Conservation (phyloP, 2,329 filamentous ascomycete species). For the Phaeosphaeria sp. region DNA sequence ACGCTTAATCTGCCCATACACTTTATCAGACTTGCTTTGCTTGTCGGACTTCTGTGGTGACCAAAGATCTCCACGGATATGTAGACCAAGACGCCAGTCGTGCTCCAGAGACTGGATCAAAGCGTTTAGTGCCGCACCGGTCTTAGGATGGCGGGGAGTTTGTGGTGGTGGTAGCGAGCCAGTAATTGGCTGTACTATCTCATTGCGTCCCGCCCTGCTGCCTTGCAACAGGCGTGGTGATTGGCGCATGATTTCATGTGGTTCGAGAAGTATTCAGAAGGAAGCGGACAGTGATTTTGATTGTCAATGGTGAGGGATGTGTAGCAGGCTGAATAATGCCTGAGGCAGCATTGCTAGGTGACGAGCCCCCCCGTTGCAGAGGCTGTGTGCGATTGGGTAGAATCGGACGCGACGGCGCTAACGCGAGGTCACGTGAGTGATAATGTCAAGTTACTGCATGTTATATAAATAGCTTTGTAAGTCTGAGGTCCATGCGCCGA, state of each 20-base stretch:
- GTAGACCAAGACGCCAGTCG: conserved; percentile 29
- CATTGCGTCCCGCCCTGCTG: conserved; percentile 3
- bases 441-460: not conserved
- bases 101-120: conserved; percentile 27
- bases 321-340: conserved; percentile 26
- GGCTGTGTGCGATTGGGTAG: conserved; percentile 15
- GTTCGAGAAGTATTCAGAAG: not conserved
- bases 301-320: not conserved
- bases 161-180: conserved; percentile 14
- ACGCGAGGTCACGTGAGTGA: conserved; percentile 30
- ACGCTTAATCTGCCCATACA: conserved; percentile 22
- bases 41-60: conserved; percentile 24
- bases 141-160: conserved; percentile 22
- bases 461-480: not conserved
- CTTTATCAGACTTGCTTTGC: conserved; percentile 15
- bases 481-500: not conserved
- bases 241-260: conserved; percentile 10
- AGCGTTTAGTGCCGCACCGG: conserved; percentile 20
- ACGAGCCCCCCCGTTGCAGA: conserved; percentile 1
- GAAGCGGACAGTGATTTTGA: not conserved
- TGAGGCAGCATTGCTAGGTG: conserved; percentile 27
- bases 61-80: conserved; percentile 15
- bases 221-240: conserved; percentile 7
- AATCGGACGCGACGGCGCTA: conserved; percentile 8
- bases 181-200: conserved; percentile 12